Evolutionary conservation across 2,329 filamentous ascomycete genomes (phyloP).

Genomic region (Pyrenochaeta sp.): DNA sequence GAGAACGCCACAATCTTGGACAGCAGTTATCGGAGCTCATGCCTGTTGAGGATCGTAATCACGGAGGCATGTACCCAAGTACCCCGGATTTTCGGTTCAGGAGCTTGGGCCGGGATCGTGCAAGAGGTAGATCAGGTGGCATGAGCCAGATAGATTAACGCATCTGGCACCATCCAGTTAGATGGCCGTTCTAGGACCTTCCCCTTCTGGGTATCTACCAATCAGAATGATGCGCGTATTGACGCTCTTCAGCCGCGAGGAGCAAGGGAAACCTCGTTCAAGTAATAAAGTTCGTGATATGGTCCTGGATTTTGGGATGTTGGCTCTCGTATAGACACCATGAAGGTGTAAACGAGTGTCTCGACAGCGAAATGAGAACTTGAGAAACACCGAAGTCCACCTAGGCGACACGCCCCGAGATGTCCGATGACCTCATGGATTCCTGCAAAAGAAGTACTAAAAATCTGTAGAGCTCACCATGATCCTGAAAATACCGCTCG

Average conservation of each 20-base stretch:
- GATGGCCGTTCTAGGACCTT: conserved; percentile 19
- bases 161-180: conserved; percentile 30
- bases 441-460: no score
- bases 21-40: conserved; percentile 21
- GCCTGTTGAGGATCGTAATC: conserved; percentile 31
- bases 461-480: no score
- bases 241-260: not conserved
- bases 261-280: not conserved
- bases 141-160: conserved; percentile 28
- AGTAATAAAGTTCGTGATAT: not conserved
- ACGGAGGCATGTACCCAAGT: conserved; percentile 2
- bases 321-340: not conserved
- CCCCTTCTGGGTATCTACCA: conserved; percentile 18
- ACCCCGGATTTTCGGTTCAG: conserved; percentile 20
- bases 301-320: not conserved
- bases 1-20: conserved; percentile 20
- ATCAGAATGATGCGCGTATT: conserved; percentile 4
- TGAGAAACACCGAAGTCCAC: no score
- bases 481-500: no score
- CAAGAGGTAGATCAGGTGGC: conserved; percentile 33
- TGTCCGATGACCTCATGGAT: no score
- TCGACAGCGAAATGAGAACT: no score
- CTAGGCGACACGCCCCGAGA: no score
- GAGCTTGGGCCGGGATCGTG: conserved; percentile 15
- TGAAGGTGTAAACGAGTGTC: not conserved